Evolutionary conservation across 129 eudicot species (phyloP), one percentile per base, ranked within the genome.

Genomic region (Escallonia rubra): DNA sequence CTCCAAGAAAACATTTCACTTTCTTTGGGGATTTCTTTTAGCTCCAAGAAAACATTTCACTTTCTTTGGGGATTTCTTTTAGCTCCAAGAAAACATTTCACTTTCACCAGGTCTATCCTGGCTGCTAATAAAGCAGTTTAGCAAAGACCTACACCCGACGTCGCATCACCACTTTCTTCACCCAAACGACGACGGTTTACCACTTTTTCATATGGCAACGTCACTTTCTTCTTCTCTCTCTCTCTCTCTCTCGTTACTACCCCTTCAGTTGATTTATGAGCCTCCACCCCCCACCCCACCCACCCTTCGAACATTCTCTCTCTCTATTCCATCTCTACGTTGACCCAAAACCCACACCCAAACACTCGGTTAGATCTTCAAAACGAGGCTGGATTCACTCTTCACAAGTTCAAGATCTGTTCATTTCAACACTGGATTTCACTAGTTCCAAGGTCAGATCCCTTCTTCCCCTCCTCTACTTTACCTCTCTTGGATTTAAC

Each of bases 351-450:
- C 57, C 57, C 67, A 65, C 61, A 63, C 50, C 15, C 14, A 5
- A 43, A 7, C 38, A 55, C 10, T 55, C 59, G 52, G 34, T 43
- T 23, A 57, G 34, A 66, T 70, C 79, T 60, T 66, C 70, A 65
- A 41, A 57, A 41, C 52, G 53, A 44, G 52, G 53, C 52, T 60
- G 75, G 61, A 57, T 49, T 65, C 70, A 5, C 41, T 63, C 44
- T 49, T 23, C 74, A 34, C 53, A 71, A 55, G 73, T 68, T 65
- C 74, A 47, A 80, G 86, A 85, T 81, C 90, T 81, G 68, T 64
- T 72, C 70, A 39, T 54, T 40, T 62, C 63, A 69, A 64, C 50
- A 71, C 69, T 70, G 42, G 60, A 66, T 79, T 69, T 66, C 69
- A 59, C 49, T 23, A 74, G 11, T 15, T 62, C 76, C 46, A 47